Evolutionary conservation across 2,329 filamentous ascomycete species (phyloP).

Genomic region (Lachnellula hyalina): DNA sequence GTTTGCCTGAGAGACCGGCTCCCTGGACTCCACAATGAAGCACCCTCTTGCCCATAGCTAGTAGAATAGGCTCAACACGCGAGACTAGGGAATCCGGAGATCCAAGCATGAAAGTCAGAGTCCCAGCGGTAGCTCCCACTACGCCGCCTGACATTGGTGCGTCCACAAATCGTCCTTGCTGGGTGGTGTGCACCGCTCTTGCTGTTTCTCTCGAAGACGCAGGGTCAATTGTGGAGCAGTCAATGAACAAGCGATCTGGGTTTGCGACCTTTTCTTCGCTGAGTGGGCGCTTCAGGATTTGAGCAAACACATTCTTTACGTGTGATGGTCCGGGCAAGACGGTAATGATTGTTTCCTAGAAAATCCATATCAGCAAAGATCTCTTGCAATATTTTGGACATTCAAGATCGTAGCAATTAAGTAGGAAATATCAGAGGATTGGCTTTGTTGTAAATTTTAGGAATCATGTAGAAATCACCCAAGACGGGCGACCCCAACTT

Average conservation of each 20-base stretch:
- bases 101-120: conserved; percentile 94
- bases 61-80: conserved; percentile 62
- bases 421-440: conserved; percentile 60
- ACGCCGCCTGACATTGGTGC: conserved; percentile 97
- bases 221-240: conserved; percentile 95
- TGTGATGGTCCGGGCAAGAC: conserved; percentile 86
- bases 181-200: conserved; percentile 57
- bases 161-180: conserved; percentile 77
- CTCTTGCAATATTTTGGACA: neutral
- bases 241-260: conserved; percentile 76
- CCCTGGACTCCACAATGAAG: conserved; percentile 83
- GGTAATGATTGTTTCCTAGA: conserved; percentile 78
- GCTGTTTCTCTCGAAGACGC: conserved; percentile 76
- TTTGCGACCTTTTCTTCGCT: conserved; percentile 41
- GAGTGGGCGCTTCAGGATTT: conserved; percentile 62
- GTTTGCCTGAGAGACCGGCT: conserved; percentile 81
- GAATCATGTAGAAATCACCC: conserved; percentile 55
- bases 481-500: conserved; percentile 60
- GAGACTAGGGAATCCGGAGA: conserved; percentile 55
- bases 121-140: conserved; percentile 80
- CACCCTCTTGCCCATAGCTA: conserved; percentile 80
- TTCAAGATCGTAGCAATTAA: conserved; percentile 9
- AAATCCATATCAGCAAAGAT: conserved; percentile 13
- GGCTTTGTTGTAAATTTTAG: conserved; percentile 54
- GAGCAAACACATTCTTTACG: conserved; percentile 74